A percentile compares a stretch with the other conserved stretches of the same genome.
These are phyloP conservation scores for Penicillium chermesinum DNA, from an alignment of 495 filamentous ascomycete genomes.

Conservation along the genomic window DNA sequence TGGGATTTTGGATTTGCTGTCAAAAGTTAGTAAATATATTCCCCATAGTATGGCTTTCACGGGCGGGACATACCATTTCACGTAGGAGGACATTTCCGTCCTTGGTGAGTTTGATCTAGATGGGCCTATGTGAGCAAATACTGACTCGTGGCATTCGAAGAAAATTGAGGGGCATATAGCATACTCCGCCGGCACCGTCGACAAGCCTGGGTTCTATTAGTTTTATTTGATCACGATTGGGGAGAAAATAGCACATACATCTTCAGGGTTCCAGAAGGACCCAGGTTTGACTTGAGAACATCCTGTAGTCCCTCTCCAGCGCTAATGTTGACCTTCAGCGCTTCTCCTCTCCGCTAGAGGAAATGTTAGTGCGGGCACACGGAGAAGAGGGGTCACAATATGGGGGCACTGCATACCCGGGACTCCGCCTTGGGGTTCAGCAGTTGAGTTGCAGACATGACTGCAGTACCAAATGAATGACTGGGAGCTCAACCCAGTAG, in stretches of 20 bases:
- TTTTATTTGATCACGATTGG: conserved; percentile 12
- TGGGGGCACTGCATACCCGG: conserved; percentile 54
- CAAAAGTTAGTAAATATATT: conserved; percentile 30
- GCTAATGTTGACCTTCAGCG: conserved; percentile 90
- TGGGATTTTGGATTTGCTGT: conserved; percentile 78
- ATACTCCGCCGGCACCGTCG: conserved; percentile 87
- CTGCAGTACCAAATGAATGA: conserved; percentile 26
- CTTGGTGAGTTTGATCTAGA: conserved; percentile 96
- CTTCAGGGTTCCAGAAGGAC: conserved; percentile 91
- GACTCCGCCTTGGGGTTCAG: conserved; percentile 98
- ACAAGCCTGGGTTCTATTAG: conserved; percentile 65
- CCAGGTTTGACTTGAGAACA: conserved; percentile 95
- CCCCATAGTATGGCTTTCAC: background rate
- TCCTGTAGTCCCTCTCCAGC: conserved; percentile 92
- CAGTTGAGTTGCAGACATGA: conserved; percentile 76
- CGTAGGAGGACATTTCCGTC: conserved; percentile 93
- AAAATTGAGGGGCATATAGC: conserved; percentile 26
- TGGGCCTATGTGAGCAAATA: conserved; percentile 13
- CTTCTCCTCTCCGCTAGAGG: conserved; percentile 83
- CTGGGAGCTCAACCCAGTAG: conserved; percentile 20
- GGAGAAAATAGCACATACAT: conserved; percentile 55
- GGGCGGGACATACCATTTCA: conserved; percentile 72
- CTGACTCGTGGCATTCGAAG: conserved; percentile 4
- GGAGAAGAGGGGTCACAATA: conserved; percentile 11
- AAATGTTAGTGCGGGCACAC: conserved; percentile 34